Conservation (phyloP, 305 asterid genomes). For the Ilex paraguariensis region DNA sequence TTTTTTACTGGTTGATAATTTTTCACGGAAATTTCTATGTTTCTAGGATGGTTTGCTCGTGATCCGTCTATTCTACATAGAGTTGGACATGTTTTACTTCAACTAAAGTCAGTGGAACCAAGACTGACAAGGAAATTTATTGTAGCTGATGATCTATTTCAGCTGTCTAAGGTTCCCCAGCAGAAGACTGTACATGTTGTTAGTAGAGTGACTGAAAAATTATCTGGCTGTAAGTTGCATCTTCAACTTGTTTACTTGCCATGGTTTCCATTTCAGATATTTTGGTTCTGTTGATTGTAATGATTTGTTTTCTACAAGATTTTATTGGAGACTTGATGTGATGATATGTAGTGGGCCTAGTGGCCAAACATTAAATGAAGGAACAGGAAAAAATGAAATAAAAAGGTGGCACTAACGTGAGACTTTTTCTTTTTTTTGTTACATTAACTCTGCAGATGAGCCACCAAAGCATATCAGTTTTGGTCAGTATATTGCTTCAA, state of each 20-base stretch:
- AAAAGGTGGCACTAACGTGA: background rate
- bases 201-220: conserved; percentile 52
- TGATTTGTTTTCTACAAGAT: no score
- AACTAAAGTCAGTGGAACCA: conserved; percentile 52
- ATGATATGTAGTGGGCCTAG: no score
- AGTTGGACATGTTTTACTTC: conserved; percentile 79
- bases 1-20: background rate
- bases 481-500: conserved; percentile 68
- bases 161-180: conserved; percentile 68
- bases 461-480: conserved; percentile 49
- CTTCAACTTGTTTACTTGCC: background rate
- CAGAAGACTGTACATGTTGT: conserved; percentile 66
- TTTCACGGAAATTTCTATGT: conserved; percentile 16
- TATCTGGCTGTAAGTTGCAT: conserved; percentile 73
- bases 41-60: conserved; percentile 77
- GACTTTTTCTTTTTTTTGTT: conserved; percentile 9
- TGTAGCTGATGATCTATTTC: conserved; percentile 95
- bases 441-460: conserved; percentile 49
- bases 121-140: conserved; percentile 59
- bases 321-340: no score
- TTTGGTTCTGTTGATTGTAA: no score
- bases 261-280: no score
- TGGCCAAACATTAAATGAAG: background rate
- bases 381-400: background rate
- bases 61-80: conserved; percentile 80